A percentile compares a stretch with the other conserved stretches of the same genome.
Conservation (phyloP, 2,329 filamentous ascomycete genomes). For the Fusarium ambrosium region DNA sequence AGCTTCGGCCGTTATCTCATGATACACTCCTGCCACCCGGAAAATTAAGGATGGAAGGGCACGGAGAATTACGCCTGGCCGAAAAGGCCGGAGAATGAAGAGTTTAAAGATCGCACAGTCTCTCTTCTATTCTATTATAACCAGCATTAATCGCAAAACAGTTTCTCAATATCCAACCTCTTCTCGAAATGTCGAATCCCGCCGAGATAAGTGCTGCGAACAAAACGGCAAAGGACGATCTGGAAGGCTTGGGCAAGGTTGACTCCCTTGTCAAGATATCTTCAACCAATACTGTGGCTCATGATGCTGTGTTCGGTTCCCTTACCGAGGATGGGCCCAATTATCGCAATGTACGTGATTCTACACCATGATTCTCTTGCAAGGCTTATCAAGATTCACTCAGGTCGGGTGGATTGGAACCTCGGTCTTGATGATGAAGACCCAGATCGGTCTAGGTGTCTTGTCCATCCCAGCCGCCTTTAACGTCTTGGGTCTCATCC, state of each 20-base stretch:
- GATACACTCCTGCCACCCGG: background rate
- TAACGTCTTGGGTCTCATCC: background rate
- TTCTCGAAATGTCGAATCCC: background rate
- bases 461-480: background rate
- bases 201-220: background rate
- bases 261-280: background rate
- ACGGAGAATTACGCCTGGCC: background rate
- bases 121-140: background rate
- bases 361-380: rapidly evolving
- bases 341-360: background rate
- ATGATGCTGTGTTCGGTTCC: background rate
- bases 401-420: background rate
- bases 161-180: background rate
- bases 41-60: background rate
- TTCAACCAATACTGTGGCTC: background rate
- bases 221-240: background rate
- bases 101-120: background rate
- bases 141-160: background rate
- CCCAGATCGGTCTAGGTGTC: background rate
- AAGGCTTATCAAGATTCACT: background rate
- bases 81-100: background rate
- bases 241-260: background rate
- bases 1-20: background rate
- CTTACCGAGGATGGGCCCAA: background rate
- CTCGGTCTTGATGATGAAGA: background rate